A percentile compares a stretch with the other conserved stretches of the same genome.
These are phyloP conservation scores for Debaryomyces prosopidis DNA, from an alignment of 805 yeast genomes.

Conservation along the genomic window DNA sequence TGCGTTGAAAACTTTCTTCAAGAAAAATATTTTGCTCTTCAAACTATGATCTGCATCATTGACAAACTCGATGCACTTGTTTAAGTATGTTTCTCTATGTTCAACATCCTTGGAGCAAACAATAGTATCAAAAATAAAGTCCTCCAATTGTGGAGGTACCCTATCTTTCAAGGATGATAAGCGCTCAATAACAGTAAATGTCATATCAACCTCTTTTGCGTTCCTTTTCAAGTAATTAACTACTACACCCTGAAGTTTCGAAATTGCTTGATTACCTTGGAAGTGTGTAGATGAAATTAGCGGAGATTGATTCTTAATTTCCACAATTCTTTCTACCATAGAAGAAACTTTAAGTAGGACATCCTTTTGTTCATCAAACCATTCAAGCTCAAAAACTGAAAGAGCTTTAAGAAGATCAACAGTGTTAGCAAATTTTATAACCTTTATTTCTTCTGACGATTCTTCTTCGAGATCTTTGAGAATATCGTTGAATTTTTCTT, in stretches of 20 bases:
- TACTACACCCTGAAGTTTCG: constrained; percentile 52
- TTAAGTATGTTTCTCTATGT: constrained; percentile 51
- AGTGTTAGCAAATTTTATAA: constrained; percentile 69
- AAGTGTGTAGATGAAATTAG: constrained; percentile 63
- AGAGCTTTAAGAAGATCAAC: constrained; percentile 64
- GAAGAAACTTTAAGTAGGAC: constrained; percentile 44
- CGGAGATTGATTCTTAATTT: constrained; percentile 40
- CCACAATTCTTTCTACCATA: constrained; percentile 44
- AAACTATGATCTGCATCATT: constrained; percentile 46
- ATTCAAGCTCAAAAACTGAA: constrained; percentile 48
- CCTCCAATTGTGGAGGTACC: constrained; percentile 49
- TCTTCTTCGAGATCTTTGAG: constrained; percentile 50
- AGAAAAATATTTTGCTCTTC: constrained; percentile 56
- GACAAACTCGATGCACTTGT: constrained; percentile 48
- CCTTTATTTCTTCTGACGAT: constrained; percentile 51
- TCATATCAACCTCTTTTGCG: constrained; percentile 23
- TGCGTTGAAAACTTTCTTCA: constrained; percentile 63
- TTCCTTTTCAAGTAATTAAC: constrained; percentile 28
- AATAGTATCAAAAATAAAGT: constrained; percentile 56
- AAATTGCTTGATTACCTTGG: constrained; percentile 69
- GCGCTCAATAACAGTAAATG: constrained; percentile 32
- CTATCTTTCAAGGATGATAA: constrained; percentile 47
- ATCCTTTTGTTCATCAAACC: constrained; percentile 57
- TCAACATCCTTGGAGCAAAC: constrained; percentile 50
- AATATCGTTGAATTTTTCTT: constrained; percentile 51